Evolutionary conservation across 306 rosid species (phyloP).

Genomic region (Pueraria montana): DNA sequence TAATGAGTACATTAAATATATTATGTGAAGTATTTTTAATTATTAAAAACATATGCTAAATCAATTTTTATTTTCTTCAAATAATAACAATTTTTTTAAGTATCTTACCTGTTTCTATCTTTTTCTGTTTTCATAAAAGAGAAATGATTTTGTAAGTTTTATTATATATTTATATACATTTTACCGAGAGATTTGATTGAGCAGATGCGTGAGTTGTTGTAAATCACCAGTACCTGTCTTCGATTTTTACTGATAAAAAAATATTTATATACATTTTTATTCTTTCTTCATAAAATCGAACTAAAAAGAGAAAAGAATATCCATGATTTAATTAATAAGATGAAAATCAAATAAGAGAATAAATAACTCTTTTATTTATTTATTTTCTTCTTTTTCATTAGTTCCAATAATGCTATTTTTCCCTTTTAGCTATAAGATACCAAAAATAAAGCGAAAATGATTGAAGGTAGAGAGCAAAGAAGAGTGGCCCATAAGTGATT

Average conservation of each 20-base stretch:
- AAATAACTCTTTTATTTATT: not conserved
- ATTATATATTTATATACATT: not conserved
- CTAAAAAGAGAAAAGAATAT: not conserved
- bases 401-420: too few relatives aligned
- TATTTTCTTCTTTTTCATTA: too few relatives aligned
- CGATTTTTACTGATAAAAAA: too few relatives aligned
- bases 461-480: conserved; percentile 4
- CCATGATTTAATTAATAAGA: not conserved
- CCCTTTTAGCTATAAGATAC: not conserved
- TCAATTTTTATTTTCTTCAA: too few relatives aligned
- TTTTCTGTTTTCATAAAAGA: not conserved
- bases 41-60: not conserved
- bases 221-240: too few relatives aligned
- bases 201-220: too few relatives aligned
- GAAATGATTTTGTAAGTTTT: not conserved
- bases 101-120: not conserved
- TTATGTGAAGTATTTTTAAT: not conserved
- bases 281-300: not conserved
- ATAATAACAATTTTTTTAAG: not conserved
- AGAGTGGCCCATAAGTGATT: not conserved
- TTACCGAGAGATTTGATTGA: too few relatives aligned
- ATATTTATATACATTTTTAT: not conserved
- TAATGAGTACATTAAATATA: not conserved
- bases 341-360: not conserved
- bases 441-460: not conserved